Conservation (phyloP, 148 eudicot genomes). For the Rhododendron williamsianum region DNA sequence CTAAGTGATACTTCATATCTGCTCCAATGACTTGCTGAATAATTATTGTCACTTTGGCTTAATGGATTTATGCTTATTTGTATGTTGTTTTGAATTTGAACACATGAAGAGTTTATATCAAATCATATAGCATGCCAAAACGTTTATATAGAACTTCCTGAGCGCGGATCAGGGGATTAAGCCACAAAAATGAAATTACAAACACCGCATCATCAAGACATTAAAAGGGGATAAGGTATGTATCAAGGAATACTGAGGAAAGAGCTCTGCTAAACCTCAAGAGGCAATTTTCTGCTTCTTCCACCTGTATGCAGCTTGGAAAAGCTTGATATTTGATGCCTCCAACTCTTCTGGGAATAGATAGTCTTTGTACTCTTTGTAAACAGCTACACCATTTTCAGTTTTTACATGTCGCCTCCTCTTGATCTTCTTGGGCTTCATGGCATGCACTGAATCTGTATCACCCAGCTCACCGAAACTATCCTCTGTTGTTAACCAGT, state of each 20-base stretch:
- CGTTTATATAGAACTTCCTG: neutral
- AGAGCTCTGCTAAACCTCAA: too few relatives aligned
- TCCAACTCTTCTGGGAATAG: neutral
- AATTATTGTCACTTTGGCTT: too few relatives aligned
- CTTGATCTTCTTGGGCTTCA: neutral
- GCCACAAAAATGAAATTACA: neutral
- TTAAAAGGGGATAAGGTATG: neutral
- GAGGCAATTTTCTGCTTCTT: too few relatives aligned
- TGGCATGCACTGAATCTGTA: conserved; percentile 26
- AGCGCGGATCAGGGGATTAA: neutral
- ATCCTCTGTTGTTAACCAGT: conserved; percentile 52
- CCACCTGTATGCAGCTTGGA: too few relatives aligned
- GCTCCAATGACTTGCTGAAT: too few relatives aligned
- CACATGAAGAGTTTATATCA: neutral
- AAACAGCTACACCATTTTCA: neutral
- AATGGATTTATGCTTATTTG: too few relatives aligned
- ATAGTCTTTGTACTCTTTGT: neutral
- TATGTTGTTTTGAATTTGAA: too few relatives aligned
- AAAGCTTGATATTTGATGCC: neutral
- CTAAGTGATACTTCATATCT: too few relatives aligned
- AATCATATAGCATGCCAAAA: neutral
- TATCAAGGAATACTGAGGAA: too few relatives aligned
- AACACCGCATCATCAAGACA: neutral
- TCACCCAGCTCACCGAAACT: conserved; percentile 68
- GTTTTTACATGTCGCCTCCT: neutral